Conservation (phyloP, 1,284 basidiomycete species). For the Trametes polyzona region DNA sequence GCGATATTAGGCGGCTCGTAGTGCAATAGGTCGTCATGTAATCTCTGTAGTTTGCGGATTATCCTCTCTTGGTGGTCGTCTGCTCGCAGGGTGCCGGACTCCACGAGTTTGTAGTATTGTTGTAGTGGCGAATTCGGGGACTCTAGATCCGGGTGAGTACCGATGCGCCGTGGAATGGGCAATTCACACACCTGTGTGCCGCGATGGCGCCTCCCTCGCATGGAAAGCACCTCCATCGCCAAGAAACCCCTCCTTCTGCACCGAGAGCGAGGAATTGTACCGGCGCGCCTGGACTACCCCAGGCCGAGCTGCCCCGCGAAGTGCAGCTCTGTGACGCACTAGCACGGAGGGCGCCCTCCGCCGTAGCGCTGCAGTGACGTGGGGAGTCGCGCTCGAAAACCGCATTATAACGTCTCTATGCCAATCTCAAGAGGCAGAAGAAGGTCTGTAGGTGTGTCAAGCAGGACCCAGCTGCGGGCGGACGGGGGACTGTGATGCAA, state of each 20-base stretch:
- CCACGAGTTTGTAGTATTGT: slow-evolving; percentile 79
- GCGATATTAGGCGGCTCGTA: slow-evolving; percentile 77
- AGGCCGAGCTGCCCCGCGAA: slow-evolving; percentile 16
- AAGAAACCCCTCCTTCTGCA: slow-evolving; percentile 6
- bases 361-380: slow-evolving; percentile 10
- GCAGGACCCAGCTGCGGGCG: neutral
- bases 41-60: slow-evolving; percentile 78
- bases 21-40: slow-evolving; percentile 74
- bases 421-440: neutral
- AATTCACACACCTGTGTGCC: slow-evolving; percentile 1
- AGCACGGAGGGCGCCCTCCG: slow-evolving; percentile 13
- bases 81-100: slow-evolving; percentile 68
- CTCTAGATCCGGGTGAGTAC: neutral
- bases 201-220: slow-evolving; percentile 5
- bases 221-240: slow-evolving; percentile 1
- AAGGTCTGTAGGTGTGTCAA: neutral
- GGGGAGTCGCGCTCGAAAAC: slow-evolving; percentile 11
- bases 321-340: slow-evolving; percentile 13
- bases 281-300: slow-evolving; percentile 15
- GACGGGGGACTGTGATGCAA: neutral
- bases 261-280: slow-evolving; percentile 25
- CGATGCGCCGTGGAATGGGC: neutral
- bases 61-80: slow-evolving; percentile 89
- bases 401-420: slow-evolving; percentile 17
- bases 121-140: slow-evolving; percentile 51